Evolutionary conservation across 495 filamentous ascomycete genomes (phyloP).

Genomic region (Daldinia loculata): DNA sequence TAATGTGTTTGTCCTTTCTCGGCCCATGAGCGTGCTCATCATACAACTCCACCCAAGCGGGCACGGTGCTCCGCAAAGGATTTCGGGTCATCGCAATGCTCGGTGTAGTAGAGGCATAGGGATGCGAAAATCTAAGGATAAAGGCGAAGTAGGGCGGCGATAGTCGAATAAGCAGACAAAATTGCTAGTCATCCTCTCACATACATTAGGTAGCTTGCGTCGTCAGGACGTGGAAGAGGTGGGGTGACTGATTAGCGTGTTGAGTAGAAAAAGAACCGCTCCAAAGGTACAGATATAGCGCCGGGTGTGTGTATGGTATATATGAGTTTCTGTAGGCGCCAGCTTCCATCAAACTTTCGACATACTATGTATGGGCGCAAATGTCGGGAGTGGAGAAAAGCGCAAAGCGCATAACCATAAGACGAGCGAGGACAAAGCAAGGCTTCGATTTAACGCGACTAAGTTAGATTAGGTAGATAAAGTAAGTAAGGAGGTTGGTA

Average conservation of each 20-base stretch:
- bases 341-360: slow-evolving; percentile 26
- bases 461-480: slow-evolving; percentile 2
- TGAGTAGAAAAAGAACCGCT: slow-evolving; percentile 16
- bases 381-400: slow-evolving; percentile 14
- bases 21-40: slow-evolving; percentile 43
- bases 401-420: slow-evolving; percentile 22
- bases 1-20: slow-evolving; percentile 21
- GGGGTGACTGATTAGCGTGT: slow-evolving; percentile 25
- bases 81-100: slow-evolving; percentile 43
- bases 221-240: slow-evolving; percentile 30
- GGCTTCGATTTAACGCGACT: slow-evolving; percentile 1
- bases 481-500: neutral
- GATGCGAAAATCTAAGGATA: slow-evolving; percentile 32
- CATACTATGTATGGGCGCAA: slow-evolving; percentile 5
- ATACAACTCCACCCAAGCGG: slow-evolving; percentile 48
- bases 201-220: slow-evolving; percentile 7
- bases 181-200: slow-evolving; percentile 38
- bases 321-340: slow-evolving; percentile 24
- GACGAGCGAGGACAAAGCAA: slow-evolving; percentile 2
- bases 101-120: slow-evolving; percentile 32
- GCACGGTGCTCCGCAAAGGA: slow-evolving; percentile 43
- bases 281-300: neutral
- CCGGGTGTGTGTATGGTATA: slow-evolving; percentile 2
- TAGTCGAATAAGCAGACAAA: slow-evolving; percentile 17
- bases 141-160: slow-evolving; percentile 23